Evolutionary conservation across 768 basidiomycete species (phyloP), one percentile per base, ranked within the genome.

Genomic region (Kondoa malvinella): DNA sequence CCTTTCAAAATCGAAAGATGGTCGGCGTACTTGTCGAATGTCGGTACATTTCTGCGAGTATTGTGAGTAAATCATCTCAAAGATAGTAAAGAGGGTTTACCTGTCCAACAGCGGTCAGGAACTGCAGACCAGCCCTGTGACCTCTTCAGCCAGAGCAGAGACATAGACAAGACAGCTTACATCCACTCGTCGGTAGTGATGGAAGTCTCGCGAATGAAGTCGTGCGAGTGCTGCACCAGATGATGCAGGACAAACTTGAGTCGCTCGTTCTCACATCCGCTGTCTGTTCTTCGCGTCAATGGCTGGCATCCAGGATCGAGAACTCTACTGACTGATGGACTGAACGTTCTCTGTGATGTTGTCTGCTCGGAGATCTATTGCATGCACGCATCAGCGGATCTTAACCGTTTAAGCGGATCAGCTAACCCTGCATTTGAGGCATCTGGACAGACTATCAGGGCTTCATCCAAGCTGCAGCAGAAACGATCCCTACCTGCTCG

Each of bases 161-260:
- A 15, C 15, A 4, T 26, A 2, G n/a, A 26, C 4, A 31, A 29
- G 56, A 15, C 40, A 0, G 17, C 73, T 26, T 25, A 70, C 74
- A 74, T 85, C 89, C 89, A 92, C 79, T 92, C 89, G 1, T 89
- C 86, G 0, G 84, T 86, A 21, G 88, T 88, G 64, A 91, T 76
- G 65, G 67, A 67, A 8, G 76, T 77, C 71, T 79, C 78, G 4
- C 78, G 75, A 25, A 77, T 77, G 71, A 80, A 79, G 29, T 77
- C 76, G 68, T 78, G 78, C 27, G 78, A 73, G 64, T 78, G 78
- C 62, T 74, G 71, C 56, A 78, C 73, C 65, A 78, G 77, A 0
- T 57, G 29, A 34, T 69, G 56, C 34, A 67, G 32, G 30, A 69
- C 50, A 57, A 69, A 69, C 58, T 69, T 69, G 34, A 67, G 57